These are phyloP conservation scores for Obba rivulosa DNA, from an alignment of 768 basidiomycete species.

Conservation along the genomic window DNA sequence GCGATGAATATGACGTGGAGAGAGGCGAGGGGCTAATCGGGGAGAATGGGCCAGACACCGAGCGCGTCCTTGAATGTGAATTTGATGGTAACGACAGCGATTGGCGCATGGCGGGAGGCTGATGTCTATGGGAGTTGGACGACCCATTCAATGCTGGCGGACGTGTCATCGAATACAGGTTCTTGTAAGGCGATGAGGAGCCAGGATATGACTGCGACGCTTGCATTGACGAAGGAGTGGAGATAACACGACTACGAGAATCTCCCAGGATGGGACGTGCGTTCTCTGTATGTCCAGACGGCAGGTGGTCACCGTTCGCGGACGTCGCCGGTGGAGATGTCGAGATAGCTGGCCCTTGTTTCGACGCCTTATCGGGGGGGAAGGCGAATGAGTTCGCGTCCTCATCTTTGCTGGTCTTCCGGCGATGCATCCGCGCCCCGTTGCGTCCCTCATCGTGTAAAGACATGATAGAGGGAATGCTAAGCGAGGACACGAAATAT, in stretches of 20 bases:
- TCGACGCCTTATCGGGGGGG: conserved; percentile 3
- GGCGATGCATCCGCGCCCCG: conserved; percentile 24
- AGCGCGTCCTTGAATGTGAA: conserved; percentile 40
- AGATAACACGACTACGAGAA: conserved; percentile 17
- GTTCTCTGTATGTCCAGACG: background rate
- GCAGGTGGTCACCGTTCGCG: conserved; percentile 8
- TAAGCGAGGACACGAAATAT: too few species aligned
- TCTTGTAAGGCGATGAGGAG: conserved; percentile 23
- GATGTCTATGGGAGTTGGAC: conserved; percentile 10
- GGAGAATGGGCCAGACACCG: conserved; percentile 46
- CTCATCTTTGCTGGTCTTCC: conserved; percentile 33
- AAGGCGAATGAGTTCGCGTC: conserved; percentile 20
- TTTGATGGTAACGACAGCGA: conserved; percentile 23
- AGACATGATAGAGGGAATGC: too few species aligned
- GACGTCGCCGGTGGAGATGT: conserved; percentile 2
- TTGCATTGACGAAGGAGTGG: conserved; percentile 19
- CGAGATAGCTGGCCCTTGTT: background rate
- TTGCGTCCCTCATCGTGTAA: background rate
- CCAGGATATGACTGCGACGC: conserved; percentile 17
- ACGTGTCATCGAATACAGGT: conserved; percentile 18
- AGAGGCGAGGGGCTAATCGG: conserved; percentile 49
- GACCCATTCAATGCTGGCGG: conserved; percentile 11
- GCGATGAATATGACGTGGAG: conserved; percentile 31
- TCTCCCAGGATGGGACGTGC: background rate
- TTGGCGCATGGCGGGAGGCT: conserved; percentile 23